Evolutionary conservation across 345 rosid genomes (phyloP), one percentile per base, ranked within the genome.

Genomic region (Hirschfeldia incana): DNA sequence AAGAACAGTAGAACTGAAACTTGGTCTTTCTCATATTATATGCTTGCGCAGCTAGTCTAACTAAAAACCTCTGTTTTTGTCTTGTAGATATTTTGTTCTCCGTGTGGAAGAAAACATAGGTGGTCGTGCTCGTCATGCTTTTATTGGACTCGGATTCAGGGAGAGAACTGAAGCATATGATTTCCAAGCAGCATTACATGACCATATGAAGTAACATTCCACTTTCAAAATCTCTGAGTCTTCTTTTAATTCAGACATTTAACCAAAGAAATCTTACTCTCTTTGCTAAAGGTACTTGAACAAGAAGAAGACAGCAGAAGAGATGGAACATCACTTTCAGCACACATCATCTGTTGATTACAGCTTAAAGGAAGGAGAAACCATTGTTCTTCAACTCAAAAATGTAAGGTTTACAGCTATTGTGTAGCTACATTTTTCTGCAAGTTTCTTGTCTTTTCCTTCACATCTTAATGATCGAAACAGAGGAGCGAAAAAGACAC

Each of bases 91-190:
- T 80, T 96, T 96, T 88, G 99, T 96, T 76, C 97, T 96, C 80
- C 97, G 98, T 68, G 82, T 96, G 82, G 99, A 93, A 87, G 99
- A 96, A 87, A 85, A 82, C 66, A 90, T 96, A n/a, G 95, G 80
- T 82, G 98, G 99, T 79, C 94, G 98, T 71, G 85, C 81, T 74
- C 87, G 98, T 57, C 98, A 93, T 86, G 99, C 99, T 75, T 96
- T 96, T 83, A 84, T 96, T 70, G 99, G 99, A 73, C 57, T 96
- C 13, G 99, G 99, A 74, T 96, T 96, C 83, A 89, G 99, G 59
- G 99, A 96, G 86, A 93, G 99, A 85, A 89, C 97, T 33, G 89
- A 96, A 83, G 99, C 99, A 16, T 96, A 96, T 76, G 98, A 96
- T 83, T 93, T 96, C 81, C 99, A 96, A 84, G 98, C 97, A 27